These are phyloP conservation scores for Ephemerocybe angulata DNA, from an alignment of 768 basidiomycete species.

Conservation along the genomic window DNA sequence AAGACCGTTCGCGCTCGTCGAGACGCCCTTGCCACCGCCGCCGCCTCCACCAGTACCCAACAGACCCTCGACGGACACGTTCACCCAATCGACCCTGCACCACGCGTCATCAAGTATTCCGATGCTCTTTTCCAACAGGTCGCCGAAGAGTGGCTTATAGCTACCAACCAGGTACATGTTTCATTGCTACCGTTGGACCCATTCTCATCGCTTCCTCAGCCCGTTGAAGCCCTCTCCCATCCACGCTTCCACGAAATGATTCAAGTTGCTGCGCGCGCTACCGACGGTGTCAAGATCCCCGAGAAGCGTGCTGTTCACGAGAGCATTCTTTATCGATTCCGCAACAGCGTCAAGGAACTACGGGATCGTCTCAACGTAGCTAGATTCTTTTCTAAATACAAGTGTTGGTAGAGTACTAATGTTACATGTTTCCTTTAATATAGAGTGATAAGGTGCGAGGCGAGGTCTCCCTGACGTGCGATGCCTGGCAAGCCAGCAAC, in stretches of 20 bases:
- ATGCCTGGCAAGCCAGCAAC: conserved; percentile 40
- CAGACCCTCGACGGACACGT: conserved; percentile 27
- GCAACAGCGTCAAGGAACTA: conserved; percentile 12
- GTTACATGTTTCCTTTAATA: neutral
- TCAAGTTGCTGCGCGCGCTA: conserved; percentile 33
- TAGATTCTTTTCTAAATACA: neutral
- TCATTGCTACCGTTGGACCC: neutral
- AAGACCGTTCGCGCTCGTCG: conserved; percentile 17
- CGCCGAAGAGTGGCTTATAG: conserved; percentile 34
- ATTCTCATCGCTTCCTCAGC: conserved; percentile 16
- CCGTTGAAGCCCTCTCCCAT: conserved; percentile 33
- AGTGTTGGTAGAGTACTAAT: neutral
- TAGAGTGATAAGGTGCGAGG: neutral
- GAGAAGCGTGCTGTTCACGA: conserved; percentile 21
- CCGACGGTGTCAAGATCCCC: conserved; percentile 36
- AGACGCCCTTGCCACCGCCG: conserved; percentile 6
- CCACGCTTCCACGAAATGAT: conserved; percentile 36
- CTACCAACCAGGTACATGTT: conserved; percentile 35
- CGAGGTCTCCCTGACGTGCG: conserved; percentile 25
- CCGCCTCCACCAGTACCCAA: neutral
- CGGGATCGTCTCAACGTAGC: conserved; percentile 14
- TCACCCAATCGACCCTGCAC: conserved; percentile 6
- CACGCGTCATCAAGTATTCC: conserved; percentile 24
- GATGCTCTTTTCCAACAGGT: conserved; percentile 25
- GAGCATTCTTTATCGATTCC: conserved; percentile 29